A percentile compares a stretch with the other conserved stretches of the same genome.
Conservation (phyloP, 2,329 filamentous ascomycete genomes). For the Nectriaceae sp. region DNA sequence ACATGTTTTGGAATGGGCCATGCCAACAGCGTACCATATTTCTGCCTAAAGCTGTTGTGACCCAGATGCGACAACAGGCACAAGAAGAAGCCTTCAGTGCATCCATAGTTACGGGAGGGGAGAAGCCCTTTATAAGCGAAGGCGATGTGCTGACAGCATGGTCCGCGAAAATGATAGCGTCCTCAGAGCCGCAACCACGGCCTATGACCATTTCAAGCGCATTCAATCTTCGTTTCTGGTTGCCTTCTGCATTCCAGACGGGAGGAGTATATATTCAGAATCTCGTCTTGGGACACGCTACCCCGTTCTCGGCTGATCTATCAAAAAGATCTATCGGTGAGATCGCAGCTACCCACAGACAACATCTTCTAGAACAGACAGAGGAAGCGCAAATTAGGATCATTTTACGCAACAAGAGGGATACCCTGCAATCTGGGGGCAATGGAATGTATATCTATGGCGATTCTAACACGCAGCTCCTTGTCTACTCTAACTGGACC, state of each 20-base stretch:
- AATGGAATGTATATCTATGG: constrained; percentile 33
- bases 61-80: constrained; percentile 3
- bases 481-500: constrained; percentile 33
- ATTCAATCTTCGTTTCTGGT: constrained; percentile 28
- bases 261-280: constrained; percentile 32
- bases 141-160: no score
- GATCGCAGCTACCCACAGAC: constrained; percentile 33
- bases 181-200: constrained; percentile 11
- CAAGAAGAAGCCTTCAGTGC: constrained; percentile 2
- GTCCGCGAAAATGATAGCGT: constrained; percentile 29
- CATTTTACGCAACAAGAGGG: constrained; percentile 21
- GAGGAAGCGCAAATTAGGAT: constrained; percentile 35
- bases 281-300: constrained; percentile 22
- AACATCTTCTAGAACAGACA: constrained; percentile 35
- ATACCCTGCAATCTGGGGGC: no score
- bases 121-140: constrained; percentile 44
- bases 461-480: constrained; percentile 30
- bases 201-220: constrained; percentile 25
- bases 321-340: constrained; percentile 25
- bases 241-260: constrained; percentile 15
- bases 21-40: constrained; percentile 41
- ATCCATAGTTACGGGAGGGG: background rate
- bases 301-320: constrained; percentile 23
- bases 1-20: constrained; percentile 30
- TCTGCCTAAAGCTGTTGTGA: constrained; percentile 32